Percentiles rank a stretch among this genome's conserved stretches.
These are phyloP conservation scores for Sorghum bicolor DNA, from an alignment of 176 grass and related monocot genomes.

Conservation along the genomic window DNA sequence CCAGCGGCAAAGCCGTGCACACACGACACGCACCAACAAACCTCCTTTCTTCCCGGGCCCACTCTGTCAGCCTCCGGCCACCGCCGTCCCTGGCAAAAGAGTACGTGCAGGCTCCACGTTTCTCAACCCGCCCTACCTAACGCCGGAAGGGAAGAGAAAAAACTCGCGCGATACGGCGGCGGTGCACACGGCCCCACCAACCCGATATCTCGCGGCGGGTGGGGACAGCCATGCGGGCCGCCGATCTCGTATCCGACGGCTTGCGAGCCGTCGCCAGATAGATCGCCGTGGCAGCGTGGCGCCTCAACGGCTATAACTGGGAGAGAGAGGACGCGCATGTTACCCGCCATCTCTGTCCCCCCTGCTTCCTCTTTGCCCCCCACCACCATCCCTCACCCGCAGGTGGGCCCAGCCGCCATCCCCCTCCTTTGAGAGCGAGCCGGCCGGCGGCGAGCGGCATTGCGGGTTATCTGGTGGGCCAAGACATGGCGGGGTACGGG, in stretches of 20 bases:
- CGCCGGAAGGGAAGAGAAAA: background rate
- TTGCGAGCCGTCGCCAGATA: background rate
- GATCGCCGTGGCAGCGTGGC: background rate
- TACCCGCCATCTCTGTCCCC: constrained; percentile 55
- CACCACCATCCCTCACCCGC: background rate
- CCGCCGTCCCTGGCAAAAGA: background rate
- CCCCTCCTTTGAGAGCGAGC: background rate
- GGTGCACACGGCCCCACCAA: background rate
- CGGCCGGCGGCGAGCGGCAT: constrained; percentile 22
- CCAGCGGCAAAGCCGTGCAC: background rate
- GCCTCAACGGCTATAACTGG: constrained; percentile 60
- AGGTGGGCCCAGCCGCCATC: background rate
- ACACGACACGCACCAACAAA: constrained; percentile 18
- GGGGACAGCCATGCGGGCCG: background rate
- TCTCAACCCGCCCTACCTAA: constrained; percentile 20
- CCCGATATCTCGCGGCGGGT: background rate
- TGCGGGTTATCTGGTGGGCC: background rate
- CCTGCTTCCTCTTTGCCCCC: background rate
- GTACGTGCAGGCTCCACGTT: constrained; percentile 23
- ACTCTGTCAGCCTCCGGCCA: background rate
- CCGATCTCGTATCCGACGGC: constrained; percentile 20
- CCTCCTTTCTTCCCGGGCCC: background rate
- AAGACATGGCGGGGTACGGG: constrained; percentile 31
- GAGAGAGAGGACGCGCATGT: constrained; percentile 37
- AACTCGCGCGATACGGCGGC: too few relatives aligned